phyloP scores from a whole-genome alignment of 345 rosid species.

The Arabis hirsuta region DNA sequence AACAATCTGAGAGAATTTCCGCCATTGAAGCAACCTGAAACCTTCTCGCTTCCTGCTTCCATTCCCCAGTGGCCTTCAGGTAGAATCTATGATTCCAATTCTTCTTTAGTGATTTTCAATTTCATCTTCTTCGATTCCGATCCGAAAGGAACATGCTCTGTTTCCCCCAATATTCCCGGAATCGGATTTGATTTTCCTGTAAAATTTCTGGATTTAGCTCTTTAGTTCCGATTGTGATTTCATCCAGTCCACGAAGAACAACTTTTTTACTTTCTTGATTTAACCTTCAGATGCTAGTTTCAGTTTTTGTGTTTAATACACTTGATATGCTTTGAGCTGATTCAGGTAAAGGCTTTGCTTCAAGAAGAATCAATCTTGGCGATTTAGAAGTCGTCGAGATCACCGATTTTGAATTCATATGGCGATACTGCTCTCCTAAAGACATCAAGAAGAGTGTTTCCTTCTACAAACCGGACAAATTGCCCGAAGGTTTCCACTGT shows the following conservation, averaged over 20 bases:
- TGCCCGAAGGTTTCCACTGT: constrained; percentile 64
- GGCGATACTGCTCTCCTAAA: constrained; percentile 53
- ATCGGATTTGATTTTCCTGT: background rate
- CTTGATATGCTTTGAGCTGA: constrained; percentile 18
- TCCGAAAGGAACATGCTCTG: background rate
- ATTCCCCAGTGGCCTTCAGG: constrained; percentile 84
- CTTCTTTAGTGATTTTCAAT: background rate
- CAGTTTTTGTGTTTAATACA: too few relatives aligned
- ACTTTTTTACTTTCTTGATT: background rate
- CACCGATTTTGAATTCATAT: constrained; percentile 61
- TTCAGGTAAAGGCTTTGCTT: constrained; percentile 72
- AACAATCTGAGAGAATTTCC: constrained; percentile 37
- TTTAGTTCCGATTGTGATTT: background rate
- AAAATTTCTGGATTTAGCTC: background rate
- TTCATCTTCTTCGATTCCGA: constrained; percentile 38
- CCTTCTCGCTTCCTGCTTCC: constrained; percentile 70
- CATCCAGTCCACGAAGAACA: constrained; percentile 21
- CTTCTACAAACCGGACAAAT: constrained; percentile 64
- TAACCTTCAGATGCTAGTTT: too few relatives aligned
- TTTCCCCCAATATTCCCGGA: too few relatives aligned
- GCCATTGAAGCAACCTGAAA: constrained; percentile 45
- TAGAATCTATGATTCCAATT: constrained; percentile 11
- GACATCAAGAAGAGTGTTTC: constrained; percentile 51
- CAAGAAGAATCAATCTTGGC: constrained; percentile 72
- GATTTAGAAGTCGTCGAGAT: constrained; percentile 65